Evolutionary conservation across 164 flowering plant genomes (phyloP), one percentile per base, ranked within the genome.

Genomic region (Warburgia ugandensis): DNA sequence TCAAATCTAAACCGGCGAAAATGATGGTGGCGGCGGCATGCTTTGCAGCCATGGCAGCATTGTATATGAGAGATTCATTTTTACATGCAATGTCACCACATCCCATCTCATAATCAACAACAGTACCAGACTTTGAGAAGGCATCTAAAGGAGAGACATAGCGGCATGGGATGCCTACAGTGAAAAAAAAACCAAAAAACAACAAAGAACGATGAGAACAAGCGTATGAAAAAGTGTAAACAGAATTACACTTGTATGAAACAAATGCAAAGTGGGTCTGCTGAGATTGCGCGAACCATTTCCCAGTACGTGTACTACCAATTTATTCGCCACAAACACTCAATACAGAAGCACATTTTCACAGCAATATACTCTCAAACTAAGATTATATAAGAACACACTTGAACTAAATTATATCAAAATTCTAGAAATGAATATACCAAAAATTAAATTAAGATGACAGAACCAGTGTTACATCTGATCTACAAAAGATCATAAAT

Each of bases 1-100:
- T 70, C 27, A 78, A 83, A 60, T 81, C 88, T 0, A 84, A 62
- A 1, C 94, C 94, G 73, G 75, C 73, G 3, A 81, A 77, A 4
- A 86, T 29, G 0, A 82, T 69, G 0, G 90, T 77, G 0, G 85
- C 92, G 55, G 84, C 92, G 0, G 84, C 79, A 4, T 63, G 66
- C 6, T 73, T 52, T 0, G 92, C 80, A 0, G 80, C 85, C 0
- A 54, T 56, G 54, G 72, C 76, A 0, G 92, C 92, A 0, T 60
- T 56, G 5, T 65, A 73, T 33, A 86, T 67, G 14, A 27, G 55
- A 21, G 43, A 54, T 54, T 59, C 68, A 1, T 39, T 40, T 1
- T 5, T 32, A 63, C 92, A 81, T 5, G 66, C 66, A 1, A 86
- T 83, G 26, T 33, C 46, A 3, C 12, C 6, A 51, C 96, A 54